Conservation (phyloP, 1,284 basidiomycete genomes). For the Tilletia caries region DNA sequence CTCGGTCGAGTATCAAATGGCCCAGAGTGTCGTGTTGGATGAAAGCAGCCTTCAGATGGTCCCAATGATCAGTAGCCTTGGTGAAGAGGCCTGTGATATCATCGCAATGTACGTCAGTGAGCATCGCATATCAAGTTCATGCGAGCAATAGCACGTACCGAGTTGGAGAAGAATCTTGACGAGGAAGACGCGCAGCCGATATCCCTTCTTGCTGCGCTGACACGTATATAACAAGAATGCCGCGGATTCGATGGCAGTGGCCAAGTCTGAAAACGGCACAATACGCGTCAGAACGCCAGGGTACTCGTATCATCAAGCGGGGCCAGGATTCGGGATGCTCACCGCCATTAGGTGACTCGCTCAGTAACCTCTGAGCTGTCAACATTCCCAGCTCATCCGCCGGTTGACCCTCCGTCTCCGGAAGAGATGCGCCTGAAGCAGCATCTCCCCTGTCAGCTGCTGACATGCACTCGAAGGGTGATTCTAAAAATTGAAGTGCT, state of each 20-base stretch:
- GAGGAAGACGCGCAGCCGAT: slow-evolving; percentile 9
- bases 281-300: not conserved
- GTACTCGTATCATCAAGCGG: not conserved
- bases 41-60: slow-evolving; percentile 6
- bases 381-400: slow-evolving; percentile 1
- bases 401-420: slow-evolving; percentile 7
- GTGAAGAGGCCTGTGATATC: not conserved
- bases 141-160: not conserved
- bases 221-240: not conserved
- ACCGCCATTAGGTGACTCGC: not conserved
- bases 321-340: too few relatives aligned
- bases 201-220: not conserved
- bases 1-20: not conserved
- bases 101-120: not conserved
- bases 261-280: not conserved
- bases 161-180: not conserved
- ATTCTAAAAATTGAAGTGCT: not conserved
- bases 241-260: not conserved
- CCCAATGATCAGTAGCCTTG: not conserved
- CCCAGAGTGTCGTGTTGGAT: slow-evolving; percentile 7
- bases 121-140: too few relatives aligned
- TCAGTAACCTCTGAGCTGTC: not conserved
- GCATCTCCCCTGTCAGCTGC: too few relatives aligned
- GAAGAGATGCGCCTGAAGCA: not conserved
- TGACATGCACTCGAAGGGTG: not conserved